phyloP scores from a whole-genome alignment of 169 alveolate genomes.

The Plasmodium gallinaceum region DNA sequence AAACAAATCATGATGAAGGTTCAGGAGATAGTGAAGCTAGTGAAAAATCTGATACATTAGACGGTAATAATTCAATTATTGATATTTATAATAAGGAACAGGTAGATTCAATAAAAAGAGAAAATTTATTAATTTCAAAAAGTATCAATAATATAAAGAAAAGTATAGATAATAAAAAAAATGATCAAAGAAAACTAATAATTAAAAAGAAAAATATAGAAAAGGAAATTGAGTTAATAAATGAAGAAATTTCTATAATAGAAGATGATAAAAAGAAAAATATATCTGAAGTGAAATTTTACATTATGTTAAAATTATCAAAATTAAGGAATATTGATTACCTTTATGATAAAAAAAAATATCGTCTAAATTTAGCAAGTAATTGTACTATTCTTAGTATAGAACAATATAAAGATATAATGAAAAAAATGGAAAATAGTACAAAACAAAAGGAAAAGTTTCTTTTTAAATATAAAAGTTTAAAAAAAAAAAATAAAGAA shows the following conservation, averaged over 20 bases:
- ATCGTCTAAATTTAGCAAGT: conserved; percentile 51
- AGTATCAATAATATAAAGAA: conserved; percentile 41
- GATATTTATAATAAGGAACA: conserved; percentile 35
- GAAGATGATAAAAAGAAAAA: conserved; percentile 67
- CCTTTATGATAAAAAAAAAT: conserved; percentile 69
- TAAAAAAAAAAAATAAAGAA: conserved; percentile 48
- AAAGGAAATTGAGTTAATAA: conserved; percentile 48
- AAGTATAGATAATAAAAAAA: conserved; percentile 59
- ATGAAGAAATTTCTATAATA: conserved; percentile 50
- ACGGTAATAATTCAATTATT: conserved; percentile 3
- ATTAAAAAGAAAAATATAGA: conserved; percentile 45
- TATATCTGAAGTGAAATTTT: conserved; percentile 56
- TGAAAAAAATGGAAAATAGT: conserved; percentile 24
- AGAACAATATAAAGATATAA: conserved; percentile 42
- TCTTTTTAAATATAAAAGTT: not conserved
- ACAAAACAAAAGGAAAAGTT: conserved; percentile 23
- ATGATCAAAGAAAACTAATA: conserved; percentile 49
- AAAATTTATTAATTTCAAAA: conserved; percentile 8
- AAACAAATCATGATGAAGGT: conserved; percentile 19
- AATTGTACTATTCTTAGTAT: conserved; percentile 39
- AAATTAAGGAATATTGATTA: conserved; percentile 67
- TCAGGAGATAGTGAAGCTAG: conserved; percentile 29
- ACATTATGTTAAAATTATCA: conserved; percentile 37
- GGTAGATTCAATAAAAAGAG: conserved; percentile 42
- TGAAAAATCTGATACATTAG: not conserved